phyloP scores from a whole-genome alignment of 805 yeast genomes.

The Yarrowia sp. region DNA sequence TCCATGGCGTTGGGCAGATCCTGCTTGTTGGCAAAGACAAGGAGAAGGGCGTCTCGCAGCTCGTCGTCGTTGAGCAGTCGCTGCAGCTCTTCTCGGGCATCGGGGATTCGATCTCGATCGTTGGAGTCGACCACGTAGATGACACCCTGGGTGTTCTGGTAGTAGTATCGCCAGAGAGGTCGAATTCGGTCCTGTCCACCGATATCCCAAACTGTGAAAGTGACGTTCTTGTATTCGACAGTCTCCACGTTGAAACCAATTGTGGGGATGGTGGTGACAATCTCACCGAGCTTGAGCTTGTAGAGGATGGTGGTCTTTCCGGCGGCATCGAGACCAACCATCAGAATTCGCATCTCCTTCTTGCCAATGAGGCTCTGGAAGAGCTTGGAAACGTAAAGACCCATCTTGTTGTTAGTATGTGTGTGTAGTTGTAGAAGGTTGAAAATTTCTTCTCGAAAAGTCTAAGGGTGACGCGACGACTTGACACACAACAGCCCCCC shows the following conservation, averaged over 20 bases:
- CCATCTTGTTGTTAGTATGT: slow-evolving; percentile 62
- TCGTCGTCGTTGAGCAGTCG: slow-evolving; percentile 99
- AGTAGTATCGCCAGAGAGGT: slow-evolving; percentile 98
- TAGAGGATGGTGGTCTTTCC: slow-evolving; percentile 97
- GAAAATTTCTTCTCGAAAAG: slow-evolving; percentile 35
- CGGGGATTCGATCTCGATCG: slow-evolving; percentile 97
- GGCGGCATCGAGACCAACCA: slow-evolving; percentile 98
- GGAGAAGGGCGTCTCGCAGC: slow-evolving; percentile 92
- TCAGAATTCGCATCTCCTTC: slow-evolving; percentile 96
- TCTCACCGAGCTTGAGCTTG: slow-evolving; percentile 94
- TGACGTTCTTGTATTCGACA: slow-evolving; percentile 95
- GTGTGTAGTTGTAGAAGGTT: slow-evolving; percentile 26
- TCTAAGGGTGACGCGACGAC: slow-evolving; percentile 38
- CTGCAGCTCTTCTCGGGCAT: slow-evolving; percentile 97
- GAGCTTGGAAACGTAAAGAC: slow-evolving; percentile 92
- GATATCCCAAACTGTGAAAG: slow-evolving; percentile 98
- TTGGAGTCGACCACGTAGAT: slow-evolving; percentile 97
- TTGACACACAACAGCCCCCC: slow-evolving; percentile 1
- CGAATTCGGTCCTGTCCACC: slow-evolving; percentile 99
- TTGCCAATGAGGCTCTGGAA: slow-evolving; percentile 95
- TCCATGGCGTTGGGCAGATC: slow-evolving; percentile 99
- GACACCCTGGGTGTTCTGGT: slow-evolving; percentile 98
- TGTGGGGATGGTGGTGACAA: slow-evolving; percentile 95
- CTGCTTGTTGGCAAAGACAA: slow-evolving; percentile 97
- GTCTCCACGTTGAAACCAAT: slow-evolving; percentile 98